A percentile compares a stretch with the other conserved stretches of the same genome.
Evolutionary conservation across 2,329 filamentous ascomycete species (phyloP).

Genomic region (Penicillium decumbens): DNA sequence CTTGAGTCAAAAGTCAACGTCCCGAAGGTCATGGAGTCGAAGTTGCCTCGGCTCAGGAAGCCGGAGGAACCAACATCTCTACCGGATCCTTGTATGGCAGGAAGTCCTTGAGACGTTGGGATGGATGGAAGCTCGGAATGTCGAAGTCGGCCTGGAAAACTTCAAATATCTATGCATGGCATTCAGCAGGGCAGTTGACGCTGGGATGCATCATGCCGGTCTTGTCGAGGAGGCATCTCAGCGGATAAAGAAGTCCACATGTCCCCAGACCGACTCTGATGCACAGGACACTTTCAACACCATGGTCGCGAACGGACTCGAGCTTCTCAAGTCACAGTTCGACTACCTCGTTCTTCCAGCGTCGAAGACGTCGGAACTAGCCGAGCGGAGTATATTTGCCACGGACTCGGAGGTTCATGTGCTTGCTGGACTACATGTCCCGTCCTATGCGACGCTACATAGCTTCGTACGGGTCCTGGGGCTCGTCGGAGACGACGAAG

Average conservation of each 20-base stretch:
- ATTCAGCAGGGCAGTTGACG: conserved; percentile 35
- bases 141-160: conserved; percentile 31
- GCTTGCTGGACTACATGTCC: conserved; percentile 34
- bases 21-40: neutral
- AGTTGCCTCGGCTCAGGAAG: neutral
- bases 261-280: neutral
- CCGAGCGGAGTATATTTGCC: conserved; percentile 18
- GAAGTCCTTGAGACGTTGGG: conserved; percentile 30
- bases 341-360: conserved; percentile 33
- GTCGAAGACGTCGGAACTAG: conserved; percentile 19
- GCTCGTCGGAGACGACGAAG: conserved; percentile 37
- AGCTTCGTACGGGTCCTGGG: conserved; percentile 42
- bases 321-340: conserved; percentile 34
- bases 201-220: conserved; percentile 27
- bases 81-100: conserved; percentile 39
- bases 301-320: conserved; percentile 30
- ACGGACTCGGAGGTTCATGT: conserved; percentile 20
- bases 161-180: conserved; percentile 35
- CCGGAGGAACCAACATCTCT: conserved; percentile 17
- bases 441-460: conserved; percentile 40
- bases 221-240: conserved; percentile 26
- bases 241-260: conserved; percentile 20
- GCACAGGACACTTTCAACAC: conserved; percentile 22
- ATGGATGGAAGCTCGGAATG: conserved; percentile 33
- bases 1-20: conserved; percentile 18